These are phyloP conservation scores for Parasitella parasitica DNA, from an alignment of 371 early-diverging fungal species.

Conservation along the genomic window DNA sequence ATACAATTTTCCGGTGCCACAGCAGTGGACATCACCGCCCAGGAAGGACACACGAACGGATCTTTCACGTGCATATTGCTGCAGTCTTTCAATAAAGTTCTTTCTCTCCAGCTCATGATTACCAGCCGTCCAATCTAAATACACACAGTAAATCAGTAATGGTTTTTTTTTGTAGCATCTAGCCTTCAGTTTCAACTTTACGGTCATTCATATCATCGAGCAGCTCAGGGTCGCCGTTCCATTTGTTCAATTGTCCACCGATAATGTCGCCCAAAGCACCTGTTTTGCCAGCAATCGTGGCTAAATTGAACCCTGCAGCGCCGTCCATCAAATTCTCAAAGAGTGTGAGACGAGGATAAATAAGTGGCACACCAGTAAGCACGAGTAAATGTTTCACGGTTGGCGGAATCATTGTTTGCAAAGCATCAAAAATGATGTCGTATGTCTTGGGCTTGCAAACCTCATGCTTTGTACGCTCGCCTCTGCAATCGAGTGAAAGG, in stretches of 20 bases:
- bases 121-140: conserved; percentile 62
- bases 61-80: conserved; percentile 63
- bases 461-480: conserved; percentile 64
- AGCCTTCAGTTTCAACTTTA: neutral
- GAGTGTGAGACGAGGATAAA: conserved; percentile 71
- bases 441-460: conserved; percentile 62
- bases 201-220: conserved; percentile 76
- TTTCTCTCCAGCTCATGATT: conserved; percentile 72
- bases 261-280: conserved; percentile 53
- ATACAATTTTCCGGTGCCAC: conserved; percentile 66
- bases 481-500: conserved; percentile 72
- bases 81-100: conserved; percentile 63
- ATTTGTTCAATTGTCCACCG: conserved; percentile 43
- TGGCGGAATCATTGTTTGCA: conserved; percentile 54
- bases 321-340: conserved; percentile 59
- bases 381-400: conserved; percentile 61
- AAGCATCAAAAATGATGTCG: conserved; percentile 53
- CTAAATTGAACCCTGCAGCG: conserved; percentile 38
- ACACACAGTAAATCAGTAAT: neutral
- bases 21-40: conserved; percentile 85
- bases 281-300: conserved; percentile 47
- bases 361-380: conserved; percentile 68
- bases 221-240: conserved; percentile 82
- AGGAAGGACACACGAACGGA: conserved; percentile 74
- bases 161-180: neutral